phyloP scores from a whole-genome alignment of 805 yeast genomes.

The Pichia scutulata region DNA sequence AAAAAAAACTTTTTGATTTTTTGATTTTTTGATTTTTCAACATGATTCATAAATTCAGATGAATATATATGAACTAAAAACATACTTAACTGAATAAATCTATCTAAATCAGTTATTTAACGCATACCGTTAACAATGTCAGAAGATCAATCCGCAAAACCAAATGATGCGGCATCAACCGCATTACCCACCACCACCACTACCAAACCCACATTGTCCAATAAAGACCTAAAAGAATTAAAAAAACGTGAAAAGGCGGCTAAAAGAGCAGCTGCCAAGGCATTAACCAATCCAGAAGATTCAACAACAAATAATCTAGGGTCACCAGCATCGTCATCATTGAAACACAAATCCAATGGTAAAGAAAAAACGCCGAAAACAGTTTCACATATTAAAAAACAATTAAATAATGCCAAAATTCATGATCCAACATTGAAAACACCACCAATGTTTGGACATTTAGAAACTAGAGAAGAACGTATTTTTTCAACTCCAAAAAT shows the following conservation, averaged over 20 bases:
- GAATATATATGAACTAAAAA: too few relatives aligned
- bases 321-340: background rate
- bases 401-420: slow-evolving; percentile 43
- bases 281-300: slow-evolving; percentile 9
- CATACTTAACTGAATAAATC: too few relatives aligned
- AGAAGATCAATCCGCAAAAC: background rate
- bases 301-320: background rate
- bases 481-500: slow-evolving; percentile 48
- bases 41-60: background rate
- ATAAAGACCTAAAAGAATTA: slow-evolving; percentile 79
- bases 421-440: slow-evolving; percentile 37
- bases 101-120: too few relatives aligned
- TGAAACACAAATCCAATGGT: background rate
- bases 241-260: slow-evolving; percentile 89
- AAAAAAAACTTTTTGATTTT: background rate
- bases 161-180: background rate
- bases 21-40: background rate
- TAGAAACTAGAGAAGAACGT: slow-evolving; percentile 74
- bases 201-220: slow-evolving; percentile 34
- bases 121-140: too few relatives aligned
- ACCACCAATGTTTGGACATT: slow-evolving; percentile 67
- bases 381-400: slow-evolving; percentile 45
- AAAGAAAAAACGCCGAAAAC: slow-evolving; percentile 32
- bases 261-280: slow-evolving; percentile 74
- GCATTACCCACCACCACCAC: background rate